Evolutionary conservation across 2,329 filamentous ascomycete species (phyloP).

Genomic region (Venturia pyrina): DNA sequence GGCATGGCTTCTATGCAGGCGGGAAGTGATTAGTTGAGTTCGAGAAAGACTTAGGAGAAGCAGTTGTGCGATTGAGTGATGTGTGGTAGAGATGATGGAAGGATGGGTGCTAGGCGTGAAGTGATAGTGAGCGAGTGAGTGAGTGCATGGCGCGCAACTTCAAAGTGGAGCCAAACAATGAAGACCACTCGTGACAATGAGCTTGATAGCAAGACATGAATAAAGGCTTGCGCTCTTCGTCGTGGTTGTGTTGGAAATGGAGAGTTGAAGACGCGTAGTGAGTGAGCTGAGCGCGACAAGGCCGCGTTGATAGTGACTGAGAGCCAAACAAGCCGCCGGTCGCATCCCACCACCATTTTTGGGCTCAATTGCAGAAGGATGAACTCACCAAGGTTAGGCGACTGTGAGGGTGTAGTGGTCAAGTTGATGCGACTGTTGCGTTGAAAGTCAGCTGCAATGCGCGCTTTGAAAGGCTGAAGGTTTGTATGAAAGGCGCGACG

Average conservation of each 20-base stretch:
- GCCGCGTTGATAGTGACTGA: slow-evolving; percentile 5
- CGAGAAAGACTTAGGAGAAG: neutral
- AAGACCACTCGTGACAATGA: neutral
- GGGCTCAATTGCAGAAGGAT: slow-evolving; percentile 2
- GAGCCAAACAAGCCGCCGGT: neutral
- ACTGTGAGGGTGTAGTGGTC: neutral
- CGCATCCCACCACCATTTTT: neutral
- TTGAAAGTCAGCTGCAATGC: slow-evolving; percentile 6
- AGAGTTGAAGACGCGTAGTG: neutral
- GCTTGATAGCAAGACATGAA: neutral
- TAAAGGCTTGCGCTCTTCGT: neutral
- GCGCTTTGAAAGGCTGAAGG: neutral
- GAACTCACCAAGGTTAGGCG: slow-evolving; percentile 7
- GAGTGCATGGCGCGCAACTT: neutral
- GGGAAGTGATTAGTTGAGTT: neutral
- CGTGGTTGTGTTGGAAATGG: neutral
- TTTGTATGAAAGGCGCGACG: neutral
- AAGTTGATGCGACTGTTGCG: slow-evolving; percentile 11
- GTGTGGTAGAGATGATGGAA: neutral
- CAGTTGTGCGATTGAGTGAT: neutral
- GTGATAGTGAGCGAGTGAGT: neutral
- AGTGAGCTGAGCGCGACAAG: neutral
- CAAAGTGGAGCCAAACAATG: neutral
- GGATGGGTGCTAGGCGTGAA: neutral
- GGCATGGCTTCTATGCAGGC: slow-evolving; percentile 40